phyloP scores from a whole-genome alignment of 768 basidiomycete species.

The Phylloporus scabripes region DNA sequence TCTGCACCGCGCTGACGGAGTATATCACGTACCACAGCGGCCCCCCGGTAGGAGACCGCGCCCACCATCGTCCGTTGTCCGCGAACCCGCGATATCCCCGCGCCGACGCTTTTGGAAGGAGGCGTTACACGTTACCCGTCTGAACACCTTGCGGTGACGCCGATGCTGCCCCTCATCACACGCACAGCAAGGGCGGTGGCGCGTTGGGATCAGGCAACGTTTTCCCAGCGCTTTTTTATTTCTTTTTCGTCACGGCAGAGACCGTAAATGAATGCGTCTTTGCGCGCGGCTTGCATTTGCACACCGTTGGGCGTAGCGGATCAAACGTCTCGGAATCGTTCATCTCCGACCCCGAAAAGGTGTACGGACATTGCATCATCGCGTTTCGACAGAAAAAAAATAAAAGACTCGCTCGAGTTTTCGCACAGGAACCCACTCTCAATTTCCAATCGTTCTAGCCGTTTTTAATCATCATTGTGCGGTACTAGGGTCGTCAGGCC shows the following conservation, averaged over 20 bases:
- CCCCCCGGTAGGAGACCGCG: not conserved
- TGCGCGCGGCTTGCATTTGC: no score
- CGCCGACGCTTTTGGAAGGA: not conserved
- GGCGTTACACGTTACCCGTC: not conserved
- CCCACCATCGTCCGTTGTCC: not conserved
- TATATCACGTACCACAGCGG: not conserved
- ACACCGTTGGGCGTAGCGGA: not conserved
- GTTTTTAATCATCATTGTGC: not conserved
- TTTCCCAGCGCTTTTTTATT: not conserved
- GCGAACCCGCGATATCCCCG: constrained; percentile 5
- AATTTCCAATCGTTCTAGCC: not conserved
- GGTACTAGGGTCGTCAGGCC: no score
- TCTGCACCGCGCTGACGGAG: no score
- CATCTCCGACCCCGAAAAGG: not conserved
- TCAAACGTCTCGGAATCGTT: not conserved
- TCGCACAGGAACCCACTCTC: not conserved
- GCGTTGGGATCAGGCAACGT: not conserved
- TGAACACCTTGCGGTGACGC: not conserved
- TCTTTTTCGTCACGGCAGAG: not conserved
- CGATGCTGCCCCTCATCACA: not conserved
- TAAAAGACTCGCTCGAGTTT: no score
- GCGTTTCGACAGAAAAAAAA: no score
- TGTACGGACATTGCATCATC: no score
- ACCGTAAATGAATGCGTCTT: not conserved
- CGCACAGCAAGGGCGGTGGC: not conserved